Evolutionary conservation across 768 basidiomycete species (phyloP).

Genomic region (Tylopilus rubrobrunneus): DNA sequence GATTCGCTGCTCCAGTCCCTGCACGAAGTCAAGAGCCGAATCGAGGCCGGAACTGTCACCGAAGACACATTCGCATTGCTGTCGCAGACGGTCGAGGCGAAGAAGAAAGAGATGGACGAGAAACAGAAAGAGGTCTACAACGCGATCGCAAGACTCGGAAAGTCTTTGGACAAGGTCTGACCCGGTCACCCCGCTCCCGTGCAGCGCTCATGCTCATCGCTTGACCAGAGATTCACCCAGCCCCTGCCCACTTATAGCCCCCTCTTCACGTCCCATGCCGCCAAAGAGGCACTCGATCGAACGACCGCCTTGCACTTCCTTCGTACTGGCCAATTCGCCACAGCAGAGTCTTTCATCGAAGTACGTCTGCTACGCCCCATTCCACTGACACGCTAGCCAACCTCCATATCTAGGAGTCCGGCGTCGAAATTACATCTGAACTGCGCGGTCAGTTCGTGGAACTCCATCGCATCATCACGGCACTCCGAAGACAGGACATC

Average conservation of each 20-base stretch:
- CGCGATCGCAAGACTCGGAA: slow-evolving; percentile 73
- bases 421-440: slow-evolving; percentile 49
- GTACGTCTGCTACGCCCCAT: slow-evolving; percentile 36
- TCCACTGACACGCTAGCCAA: not conserved
- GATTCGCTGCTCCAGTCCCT: slow-evolving; percentile 61
- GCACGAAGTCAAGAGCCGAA: slow-evolving; percentile 48
- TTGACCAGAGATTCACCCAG: slow-evolving; percentile 54
- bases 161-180: slow-evolving; percentile 85
- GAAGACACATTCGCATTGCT: slow-evolving; percentile 49
- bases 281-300: slow-evolving; percentile 58
- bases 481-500: slow-evolving; percentile 63
- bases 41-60: slow-evolving; percentile 46
- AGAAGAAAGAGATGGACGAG: slow-evolving; percentile 84
- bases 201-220: slow-evolving; percentile 5
- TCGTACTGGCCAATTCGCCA: slow-evolving; percentile 76
- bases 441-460: slow-evolving; percentile 58
- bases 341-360: slow-evolving; percentile 69
- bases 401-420: slow-evolving; percentile 54
- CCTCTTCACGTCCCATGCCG: slow-evolving; percentile 59
- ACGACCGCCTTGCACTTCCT: slow-evolving; percentile 75
- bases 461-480: slow-evolving; percentile 67
- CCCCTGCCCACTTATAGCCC: slow-evolving; percentile 62
- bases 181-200: not conserved
- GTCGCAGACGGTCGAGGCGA: slow-evolving; percentile 56
- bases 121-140: slow-evolving; percentile 86